A percentile compares a stretch with the other conserved stretches of the same genome.
Conservation (phyloP, 345 rosid species). For the Crucihimalaya himalaica region DNA sequence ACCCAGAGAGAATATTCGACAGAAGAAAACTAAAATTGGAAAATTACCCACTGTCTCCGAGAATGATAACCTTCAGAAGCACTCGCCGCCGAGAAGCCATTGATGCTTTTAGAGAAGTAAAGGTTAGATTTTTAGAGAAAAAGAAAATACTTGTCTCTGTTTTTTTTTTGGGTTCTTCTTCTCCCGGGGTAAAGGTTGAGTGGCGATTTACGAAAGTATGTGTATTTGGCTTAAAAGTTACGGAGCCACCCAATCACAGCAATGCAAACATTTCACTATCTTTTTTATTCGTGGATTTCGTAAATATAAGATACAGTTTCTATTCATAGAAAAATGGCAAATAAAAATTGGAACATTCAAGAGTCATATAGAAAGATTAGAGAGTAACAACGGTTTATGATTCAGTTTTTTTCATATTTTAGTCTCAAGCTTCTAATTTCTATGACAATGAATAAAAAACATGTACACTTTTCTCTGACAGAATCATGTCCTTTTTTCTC, state of each 20-base stretch:
- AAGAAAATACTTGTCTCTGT: not conserved
- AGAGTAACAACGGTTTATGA: not conserved
- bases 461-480: conserved; percentile 22
- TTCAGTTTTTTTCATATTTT: not conserved
- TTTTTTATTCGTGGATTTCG: too few relatives aligned
- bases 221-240: not conserved
- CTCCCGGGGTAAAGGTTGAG: not conserved
- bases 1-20: not conserved
- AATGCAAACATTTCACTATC: not conserved
- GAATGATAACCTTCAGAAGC: conserved; percentile 83
- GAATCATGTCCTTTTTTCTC: conserved; percentile 7
- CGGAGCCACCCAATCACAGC: conserved; percentile 19
- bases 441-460: conserved; percentile 20
- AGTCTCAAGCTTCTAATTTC: conserved; percentile 13
- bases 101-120: conserved; percentile 11
- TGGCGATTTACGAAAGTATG: not conserved
- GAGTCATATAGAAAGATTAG: not conserved
- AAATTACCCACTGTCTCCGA: conserved; percentile 83
- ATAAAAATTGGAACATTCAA: not conserved
- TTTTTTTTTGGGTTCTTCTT: not conserved
- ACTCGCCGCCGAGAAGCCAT: conserved; percentile 87
- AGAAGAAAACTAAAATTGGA: not conserved
- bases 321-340: not conserved
- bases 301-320: too few relatives aligned
- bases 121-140: not conserved